Evolutionary conservation across 108 stramenopile genomes (phyloP), one percentile per base, ranked within the genome.

Genomic region (Craspedostauros australis): DNA sequence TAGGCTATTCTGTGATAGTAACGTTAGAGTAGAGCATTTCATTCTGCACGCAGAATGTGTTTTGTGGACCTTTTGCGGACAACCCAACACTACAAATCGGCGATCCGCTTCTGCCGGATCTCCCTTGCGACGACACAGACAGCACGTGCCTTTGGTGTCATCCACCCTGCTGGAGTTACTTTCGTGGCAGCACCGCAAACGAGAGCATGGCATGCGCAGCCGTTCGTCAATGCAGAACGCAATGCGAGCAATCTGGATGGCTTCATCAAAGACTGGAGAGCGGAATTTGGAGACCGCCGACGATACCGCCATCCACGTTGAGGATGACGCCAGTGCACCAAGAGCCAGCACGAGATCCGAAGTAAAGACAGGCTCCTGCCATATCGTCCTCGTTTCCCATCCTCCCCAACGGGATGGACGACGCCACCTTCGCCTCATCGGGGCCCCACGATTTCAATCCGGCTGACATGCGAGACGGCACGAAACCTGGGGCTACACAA

Each of bases 311-410:
- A 64, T 96, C 95, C 6, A 94, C 92, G 34, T 71, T 75, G 46
- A 96, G 51, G 46, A 95, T 76, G 21, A 71, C 72, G 11, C 95
- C 95, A 9, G 93, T 94, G 46, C 75, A 75, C 83, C 82, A 96
- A 7, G 88, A 50, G 5, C 87, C 88, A 1, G 95, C 95, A 28
- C 55, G 52, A 32, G 78, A 81, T 16, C 80, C 64, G 15, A 96
- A 68, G 52, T 86, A 96, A 7, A 96, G 54, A 23, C 76, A 80
- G 6, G 91, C 87, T 14, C 95, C 95, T 5, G 79, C 88, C 90
- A 96, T 94, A 64, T 96, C 95, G 50, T 89, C 84, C 25, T 64
- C 78, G 43, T 80, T 73, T 11, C 95, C 95, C 75, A 91, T 72
- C 42, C 95, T 62, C 11, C 76, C 71, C 38, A 96, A 39, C 1